Base-by-base conservation (phyloP, 257 asterid genomes). In the Nicotiana undulata region DNA sequence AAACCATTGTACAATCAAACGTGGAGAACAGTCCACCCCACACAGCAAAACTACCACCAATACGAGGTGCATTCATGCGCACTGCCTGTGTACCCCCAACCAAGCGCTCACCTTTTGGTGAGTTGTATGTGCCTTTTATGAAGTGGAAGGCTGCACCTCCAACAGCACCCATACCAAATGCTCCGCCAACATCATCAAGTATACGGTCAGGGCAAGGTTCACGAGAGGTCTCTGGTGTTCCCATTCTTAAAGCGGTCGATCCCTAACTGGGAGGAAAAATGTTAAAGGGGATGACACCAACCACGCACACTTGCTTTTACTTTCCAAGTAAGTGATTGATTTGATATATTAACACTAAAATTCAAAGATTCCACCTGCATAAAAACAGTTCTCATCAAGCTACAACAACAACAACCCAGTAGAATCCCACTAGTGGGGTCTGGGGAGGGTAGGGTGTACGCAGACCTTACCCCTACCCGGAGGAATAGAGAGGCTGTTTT, bases 11-110 rank as follows among this genome's bases (percentile, higher is more conserved):
- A 86, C 98, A 93, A 85, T 94, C 98, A 55, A 94, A 94, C 18
- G 97, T 90, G 80, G 98, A 94, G 78, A 94, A 94, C 22, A 94
- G 94, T 5, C 97, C 97, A 18, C 98, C 98, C 99, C 99, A 95
- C 3, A 95, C 97, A 34, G 99, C 99, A 85, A 95, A 95, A 88
- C 99, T 89, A 29, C 99, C 99, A 67, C 99, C 98, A 22, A 95
- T 90, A 31, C 98, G 97, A 80, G 98, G 93, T 0, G 99, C 99
- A 72, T 95, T 95, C 99, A 95, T 95, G 29, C 98, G 92, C 80
- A 93, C 92, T 15, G 98, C 96, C 83, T 95, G 98, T 37, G 92
- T 83, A 12, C 92, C 99, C 29, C 98, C 98, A 32, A 85, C 31
- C 1, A 93, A 51, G 24, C 98, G 97, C 89, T 92, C 97, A 1